Evolutionary conservation across 768 basidiomycete genomes (phyloP).

Genomic region (Clitopilus passeckerianus): DNA sequence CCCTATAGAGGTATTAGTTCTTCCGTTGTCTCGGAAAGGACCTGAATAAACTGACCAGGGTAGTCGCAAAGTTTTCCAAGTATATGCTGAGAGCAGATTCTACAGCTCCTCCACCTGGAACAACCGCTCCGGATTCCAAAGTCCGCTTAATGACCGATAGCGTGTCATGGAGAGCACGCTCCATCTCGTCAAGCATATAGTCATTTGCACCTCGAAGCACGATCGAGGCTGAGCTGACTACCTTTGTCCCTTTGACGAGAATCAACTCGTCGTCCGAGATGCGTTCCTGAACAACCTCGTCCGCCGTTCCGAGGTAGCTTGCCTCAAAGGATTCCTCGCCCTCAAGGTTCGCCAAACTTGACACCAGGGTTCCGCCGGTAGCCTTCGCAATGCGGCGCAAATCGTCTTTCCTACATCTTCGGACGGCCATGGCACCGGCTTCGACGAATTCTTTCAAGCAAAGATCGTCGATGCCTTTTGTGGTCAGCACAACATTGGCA

Average conservation of each 20-base stretch:
- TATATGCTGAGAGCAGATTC: constrained; percentile 97
- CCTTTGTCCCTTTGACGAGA: constrained; percentile 95
- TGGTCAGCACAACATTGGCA: constrained; percentile 95
- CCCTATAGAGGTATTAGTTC: constrained; percentile 49
- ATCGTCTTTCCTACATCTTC: constrained; percentile 97
- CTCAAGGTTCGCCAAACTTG: constrained; percentile 91
- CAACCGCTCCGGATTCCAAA: constrained; percentile 91
- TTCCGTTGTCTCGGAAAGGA: neutral
- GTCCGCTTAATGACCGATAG: constrained; percentile 96
- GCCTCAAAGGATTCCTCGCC: constrained; percentile 98
- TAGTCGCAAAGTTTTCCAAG: constrained; percentile 97
- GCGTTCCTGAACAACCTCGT: constrained; percentile 95
- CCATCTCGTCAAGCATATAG: constrained; percentile 99
- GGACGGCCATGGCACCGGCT: constrained; percentile 97
- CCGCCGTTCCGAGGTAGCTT: constrained; percentile 84
- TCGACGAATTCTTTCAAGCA: constrained; percentile 99
- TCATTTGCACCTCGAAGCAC: constrained; percentile 96
- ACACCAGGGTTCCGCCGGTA: constrained; percentile 90
- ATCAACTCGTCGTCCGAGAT: constrained; percentile 99
- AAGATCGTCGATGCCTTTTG: constrained; percentile 97
- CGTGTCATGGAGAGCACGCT: constrained; percentile 91
- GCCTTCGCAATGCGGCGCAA: constrained; percentile 95
- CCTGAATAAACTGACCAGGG: constrained; percentile 57
- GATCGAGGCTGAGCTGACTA: constrained; percentile 89
- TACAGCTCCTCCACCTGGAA: constrained; percentile 96